Evolutionary conservation across 2,329 filamentous ascomycete species (phyloP), one percentile per base, ranked within the genome.

Genomic region (Dactylellina parvicollis): DNA sequence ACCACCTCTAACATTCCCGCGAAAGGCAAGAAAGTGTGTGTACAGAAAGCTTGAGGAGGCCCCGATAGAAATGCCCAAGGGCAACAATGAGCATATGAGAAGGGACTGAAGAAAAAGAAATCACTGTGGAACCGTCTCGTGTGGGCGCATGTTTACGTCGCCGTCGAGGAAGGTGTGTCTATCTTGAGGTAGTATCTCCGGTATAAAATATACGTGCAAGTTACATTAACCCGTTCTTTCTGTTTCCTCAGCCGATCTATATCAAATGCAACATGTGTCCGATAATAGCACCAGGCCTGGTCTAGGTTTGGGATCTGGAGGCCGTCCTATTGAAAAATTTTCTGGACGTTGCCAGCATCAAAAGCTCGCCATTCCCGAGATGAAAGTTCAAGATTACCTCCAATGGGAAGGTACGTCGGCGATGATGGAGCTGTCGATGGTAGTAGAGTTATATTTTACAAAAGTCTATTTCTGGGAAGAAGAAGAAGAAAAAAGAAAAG

Each of bases 321-420:
- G 22, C 24, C n/a, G 18, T 30, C 12, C 42, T 22, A 3, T 3
- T 30, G 24, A 30, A 30, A 30, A 24, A 5, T 7, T 44, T 9
- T 22, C 26, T 24, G 8, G 20, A 12, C 36, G 18, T 22, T 9
- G 18, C 30, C 52, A 28, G 57, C 36, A n/a, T 28, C 52, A 44
- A 40, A 44, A 65, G 59, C 52, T 72, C 50, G 44, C 60, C 59
- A 65, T 64, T 52, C 57, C 59, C 59, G 59, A 59, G 22, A 16
- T 52, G 40, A 16, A 18, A 16, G 26, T n/a, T 4, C 16, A 26
- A 26, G 42, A 7, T 54, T 24, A 30, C 38, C 34, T 54, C 44
- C 20, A 20, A 34, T 65, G 67, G 67, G 36, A 65, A 65, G 67
- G 59, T 20, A 34, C 59, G 42, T 72, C 59, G 59, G 59, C 59